Conservation (phyloP, 345 rosid species). For the Laguncularia racemosa region DNA sequence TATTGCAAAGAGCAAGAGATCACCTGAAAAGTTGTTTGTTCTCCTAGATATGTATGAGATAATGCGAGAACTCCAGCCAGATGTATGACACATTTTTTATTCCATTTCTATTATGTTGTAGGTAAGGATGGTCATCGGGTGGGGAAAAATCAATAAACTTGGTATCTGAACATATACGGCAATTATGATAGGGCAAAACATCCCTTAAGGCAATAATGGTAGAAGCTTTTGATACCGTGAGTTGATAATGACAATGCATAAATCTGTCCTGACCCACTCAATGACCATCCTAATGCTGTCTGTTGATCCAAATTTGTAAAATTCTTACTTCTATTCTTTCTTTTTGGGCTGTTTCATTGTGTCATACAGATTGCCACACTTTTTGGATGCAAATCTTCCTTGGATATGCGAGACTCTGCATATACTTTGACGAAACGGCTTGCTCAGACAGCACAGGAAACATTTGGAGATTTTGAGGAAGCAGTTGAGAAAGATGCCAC, state of each 20-base stretch:
- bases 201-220: no score
- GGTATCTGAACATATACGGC: no score
- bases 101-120: background rate
- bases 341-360: background rate
- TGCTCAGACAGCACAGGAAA: constrained; percentile 90
- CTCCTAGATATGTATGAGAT: constrained; percentile 96
- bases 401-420: constrained; percentile 78
- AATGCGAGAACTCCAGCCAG: constrained; percentile 89
- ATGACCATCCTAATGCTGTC: background rate
- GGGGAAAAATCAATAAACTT: no score
- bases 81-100: constrained; percentile 37
- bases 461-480: constrained; percentile 93
- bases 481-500: constrained; percentile 97
- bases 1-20: constrained; percentile 94
- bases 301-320: background rate
- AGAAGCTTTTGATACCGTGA: no score
- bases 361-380: constrained; percentile 46
- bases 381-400: constrained; percentile 60
- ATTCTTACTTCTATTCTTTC: constrained; percentile 1
- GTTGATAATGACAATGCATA: no score
- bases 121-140: no score
- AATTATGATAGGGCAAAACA: no score
- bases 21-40: constrained; percentile 91
- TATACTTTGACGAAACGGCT: constrained; percentile 63
- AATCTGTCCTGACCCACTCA: no score